Conservation (phyloP, 1,284 basidiomycete species). For the Cystobasidium slooffiae region DNA sequence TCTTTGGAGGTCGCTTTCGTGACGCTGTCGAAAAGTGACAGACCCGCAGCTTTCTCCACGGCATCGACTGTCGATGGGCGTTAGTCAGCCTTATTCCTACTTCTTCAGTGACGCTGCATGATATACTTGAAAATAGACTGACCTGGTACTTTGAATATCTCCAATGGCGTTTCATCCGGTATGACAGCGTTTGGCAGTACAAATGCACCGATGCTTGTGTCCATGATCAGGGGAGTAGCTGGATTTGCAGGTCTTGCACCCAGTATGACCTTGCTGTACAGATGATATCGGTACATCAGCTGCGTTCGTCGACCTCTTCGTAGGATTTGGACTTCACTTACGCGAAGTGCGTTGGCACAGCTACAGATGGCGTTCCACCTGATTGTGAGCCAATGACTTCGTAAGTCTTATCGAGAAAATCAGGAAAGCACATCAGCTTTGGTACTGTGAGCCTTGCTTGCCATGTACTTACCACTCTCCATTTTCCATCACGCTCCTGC, state of each 20-base stretch:
- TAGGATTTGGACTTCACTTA: conserved; percentile 82
- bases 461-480: conserved; percentile 74
- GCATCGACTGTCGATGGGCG: conserved; percentile 68
- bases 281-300: conserved; percentile 63
- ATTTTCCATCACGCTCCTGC: conserved; percentile 84
- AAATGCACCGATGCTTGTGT: conserved; percentile 87
- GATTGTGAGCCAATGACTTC: conserved; percentile 78
- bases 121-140: conserved; percentile 50
- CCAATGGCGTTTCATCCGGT: conserved; percentile 76
- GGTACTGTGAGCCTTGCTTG: no score
- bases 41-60: conserved; percentile 87
- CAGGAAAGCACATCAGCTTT: no score
- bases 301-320: neutral
- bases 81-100: no score
- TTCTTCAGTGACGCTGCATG: neutral
- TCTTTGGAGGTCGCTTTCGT: conserved; percentile 78
- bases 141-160: conserved; percentile 81
- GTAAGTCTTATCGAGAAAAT: conserved; percentile 65
- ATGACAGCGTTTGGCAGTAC: conserved; percentile 89
- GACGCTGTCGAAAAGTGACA: conserved; percentile 82
- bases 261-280: conserved; percentile 42
- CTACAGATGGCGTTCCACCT: conserved; percentile 69
- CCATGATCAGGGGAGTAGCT: conserved; percentile 59
- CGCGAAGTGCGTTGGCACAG: conserved; percentile 97
- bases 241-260: conserved; percentile 44